Evolutionary conservation across 768 basidiomycete genomes (phyloP), one percentile per base, ranked within the genome.

Genomic region (Amyloporia xantha): DNA sequence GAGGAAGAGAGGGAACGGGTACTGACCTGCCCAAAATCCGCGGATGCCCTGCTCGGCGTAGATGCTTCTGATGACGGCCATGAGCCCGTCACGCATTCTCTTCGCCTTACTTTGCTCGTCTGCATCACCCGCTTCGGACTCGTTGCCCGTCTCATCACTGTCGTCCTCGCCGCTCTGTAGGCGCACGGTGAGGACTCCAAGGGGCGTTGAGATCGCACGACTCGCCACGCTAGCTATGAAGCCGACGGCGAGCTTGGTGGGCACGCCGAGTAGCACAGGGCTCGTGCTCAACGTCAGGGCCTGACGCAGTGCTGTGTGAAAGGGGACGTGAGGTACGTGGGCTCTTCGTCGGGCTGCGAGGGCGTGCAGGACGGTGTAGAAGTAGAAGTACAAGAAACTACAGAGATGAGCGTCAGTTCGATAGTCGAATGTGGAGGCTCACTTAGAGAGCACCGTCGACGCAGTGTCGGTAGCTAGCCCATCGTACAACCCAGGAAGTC

Each of bases 311-410:
- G 45, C 26, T 23, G 44, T 19, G 4, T 41, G 21, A 17, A 51
- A 30, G 23, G 52, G 24, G n/a, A n/a, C 4, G 19, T 21, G 30
- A n/a, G 47, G 33, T 23, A 51, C 15, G 4, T 45, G 46, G n/a
- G n/a, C n/a, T n/a, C n/a, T n/a, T 15, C 72, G 61, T 7, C 67
- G 67, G 1, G 71, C 68, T 4, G 71, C 68, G 11, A 74, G 45
- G 5, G 67, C 67, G 2, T 68, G 70, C 1, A 82, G 67, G 50
- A 73, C 71, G 0, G 79, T 71, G 57, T 81, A 81, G 52, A 75
- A 69, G 51, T 79, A 78, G 53, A 79, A 81, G 56, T 80, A 82
- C 47, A 81, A 66, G 55, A 82, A 81, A 57, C 79, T 80, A 48
- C 3, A n/a, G 25, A 20, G 33, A 19, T 7, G 38, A 27, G 39